These are phyloP conservation scores for Gastrodia elata DNA, from an alignment of 106 monocot genomes.

Conservation along the genomic window DNA sequence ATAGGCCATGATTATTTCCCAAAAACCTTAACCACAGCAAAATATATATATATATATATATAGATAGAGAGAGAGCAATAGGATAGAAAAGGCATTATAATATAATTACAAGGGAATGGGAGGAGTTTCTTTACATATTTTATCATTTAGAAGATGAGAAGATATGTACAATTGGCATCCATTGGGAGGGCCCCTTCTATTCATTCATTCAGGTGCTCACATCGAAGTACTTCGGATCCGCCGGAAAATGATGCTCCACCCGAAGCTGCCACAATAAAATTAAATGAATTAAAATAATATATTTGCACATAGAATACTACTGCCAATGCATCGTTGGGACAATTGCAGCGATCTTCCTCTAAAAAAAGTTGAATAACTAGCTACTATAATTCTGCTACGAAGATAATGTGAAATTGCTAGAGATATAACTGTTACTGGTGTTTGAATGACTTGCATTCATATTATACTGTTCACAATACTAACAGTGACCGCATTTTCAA, in stretches of 20 bases:
- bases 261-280: conserved; percentile 39
- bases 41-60: background rate
- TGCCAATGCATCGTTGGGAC: too few relatives aligned
- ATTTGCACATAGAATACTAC: too few relatives aligned
- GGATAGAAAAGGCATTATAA: background rate
- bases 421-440: too few relatives aligned
- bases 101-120: conserved; percentile 9
- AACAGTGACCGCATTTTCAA: too few relatives aligned
- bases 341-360: too few relatives aligned
- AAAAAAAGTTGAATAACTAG: too few relatives aligned
- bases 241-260: conserved; percentile 81
- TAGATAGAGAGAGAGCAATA: background rate
- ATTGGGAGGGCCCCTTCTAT: background rate
- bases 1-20: background rate
- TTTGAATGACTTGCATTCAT: too few relatives aligned
- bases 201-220: conserved; percentile 43
- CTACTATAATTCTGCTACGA: too few relatives aligned
- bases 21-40: background rate
- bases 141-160: background rate
- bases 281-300: too few relatives aligned
- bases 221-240: conserved; percentile 92
- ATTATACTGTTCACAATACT: too few relatives aligned
- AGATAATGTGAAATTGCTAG: too few relatives aligned
- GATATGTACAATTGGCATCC: conserved; percentile 4
- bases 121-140: conserved; percentile 6